A percentile compares a stretch with the other conserved stretches of the same genome.
Evolutionary conservation across 2,329 filamentous ascomycete species (phyloP).

Genomic region (Aspergillus texensis): DNA sequence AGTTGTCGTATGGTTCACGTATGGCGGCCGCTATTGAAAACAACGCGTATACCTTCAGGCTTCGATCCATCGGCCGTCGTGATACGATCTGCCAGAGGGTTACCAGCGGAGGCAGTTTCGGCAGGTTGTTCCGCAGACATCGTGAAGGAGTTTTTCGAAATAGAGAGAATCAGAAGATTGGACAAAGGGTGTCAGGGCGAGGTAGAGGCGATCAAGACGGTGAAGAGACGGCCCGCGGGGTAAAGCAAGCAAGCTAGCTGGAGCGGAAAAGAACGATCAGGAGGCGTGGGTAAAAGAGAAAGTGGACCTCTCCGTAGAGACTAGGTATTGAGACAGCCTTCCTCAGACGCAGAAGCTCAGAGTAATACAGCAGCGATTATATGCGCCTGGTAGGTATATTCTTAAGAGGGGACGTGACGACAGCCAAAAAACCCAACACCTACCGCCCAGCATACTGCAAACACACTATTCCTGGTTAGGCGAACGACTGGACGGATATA

Average conservation of each 20-base stretch:
- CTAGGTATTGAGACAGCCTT: background rate
- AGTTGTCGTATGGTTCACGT: constrained; percentile 7
- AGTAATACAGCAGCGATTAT: background rate
- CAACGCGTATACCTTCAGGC: constrained; percentile 32
- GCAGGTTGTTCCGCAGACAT: constrained; percentile 44
- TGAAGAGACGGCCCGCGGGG: constrained; percentile 8
- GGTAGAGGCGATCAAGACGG: background rate
- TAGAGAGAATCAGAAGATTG: background rate
- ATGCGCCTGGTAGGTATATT: background rate
- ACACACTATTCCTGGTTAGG: background rate
- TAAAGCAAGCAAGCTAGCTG: background rate
- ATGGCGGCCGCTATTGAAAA: constrained; percentile 15
- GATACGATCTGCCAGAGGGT: constrained; percentile 53
- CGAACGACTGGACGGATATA: constrained; percentile 1
- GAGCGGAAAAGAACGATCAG: background rate
- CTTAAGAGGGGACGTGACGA: constrained; percentile 10
- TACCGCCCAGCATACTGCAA: constrained; percentile 6
- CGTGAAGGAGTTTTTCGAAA: constrained; percentile 1
- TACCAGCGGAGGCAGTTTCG: constrained; percentile 32
- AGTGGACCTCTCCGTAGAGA: background rate
- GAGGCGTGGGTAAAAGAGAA: background rate
- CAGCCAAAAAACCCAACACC: constrained; percentile 22
- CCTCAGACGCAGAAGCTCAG: background rate
- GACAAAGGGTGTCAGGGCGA: background rate
- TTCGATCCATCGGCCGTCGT: constrained; percentile 42